These are phyloP conservation scores for Oemleria cerasiformis DNA, from an alignment of 306 rosid genomes.

Conservation along the genomic window DNA sequence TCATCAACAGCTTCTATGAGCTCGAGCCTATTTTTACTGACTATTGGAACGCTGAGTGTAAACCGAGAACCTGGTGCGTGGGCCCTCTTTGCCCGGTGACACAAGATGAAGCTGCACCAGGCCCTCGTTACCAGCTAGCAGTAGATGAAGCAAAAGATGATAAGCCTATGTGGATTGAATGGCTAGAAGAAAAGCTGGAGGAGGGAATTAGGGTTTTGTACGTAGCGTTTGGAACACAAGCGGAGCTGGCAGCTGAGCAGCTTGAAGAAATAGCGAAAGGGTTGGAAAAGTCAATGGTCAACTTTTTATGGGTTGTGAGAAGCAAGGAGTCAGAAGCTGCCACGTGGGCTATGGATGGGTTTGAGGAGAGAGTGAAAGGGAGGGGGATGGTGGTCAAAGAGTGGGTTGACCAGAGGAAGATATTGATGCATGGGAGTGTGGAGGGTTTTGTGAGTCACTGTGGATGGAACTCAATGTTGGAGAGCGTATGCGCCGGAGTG, in stretches of 20 bases:
- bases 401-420: constrained; percentile 47
- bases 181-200: constrained; percentile 34
- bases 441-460: constrained; percentile 54
- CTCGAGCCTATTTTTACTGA: constrained; percentile 39
- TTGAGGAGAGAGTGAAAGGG: constrained; percentile 32
- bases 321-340: constrained; percentile 9
- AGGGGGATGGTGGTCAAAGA: constrained; percentile 50
- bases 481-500: constrained; percentile 45
- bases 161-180: constrained; percentile 22
- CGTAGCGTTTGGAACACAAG: constrained; percentile 49
- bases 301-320: constrained; percentile 44
- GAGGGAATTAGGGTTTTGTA: constrained; percentile 33
- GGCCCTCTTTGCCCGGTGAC: constrained; percentile 37
- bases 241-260: constrained; percentile 30
- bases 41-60: background rate
- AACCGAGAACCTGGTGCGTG: constrained; percentile 19
- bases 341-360: constrained; percentile 14
- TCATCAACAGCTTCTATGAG: constrained; percentile 41
- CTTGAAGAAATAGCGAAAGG: constrained; percentile 41
- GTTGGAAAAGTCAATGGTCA: constrained; percentile 35
- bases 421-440: constrained; percentile 39
- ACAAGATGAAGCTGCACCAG: constrained; percentile 2
- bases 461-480: constrained; percentile 54
- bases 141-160: background rate
- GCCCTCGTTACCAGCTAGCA: constrained; percentile 32